Conservation (phyloP, 257 asterid genomes). For the Craterostigma plantagineum region DNA sequence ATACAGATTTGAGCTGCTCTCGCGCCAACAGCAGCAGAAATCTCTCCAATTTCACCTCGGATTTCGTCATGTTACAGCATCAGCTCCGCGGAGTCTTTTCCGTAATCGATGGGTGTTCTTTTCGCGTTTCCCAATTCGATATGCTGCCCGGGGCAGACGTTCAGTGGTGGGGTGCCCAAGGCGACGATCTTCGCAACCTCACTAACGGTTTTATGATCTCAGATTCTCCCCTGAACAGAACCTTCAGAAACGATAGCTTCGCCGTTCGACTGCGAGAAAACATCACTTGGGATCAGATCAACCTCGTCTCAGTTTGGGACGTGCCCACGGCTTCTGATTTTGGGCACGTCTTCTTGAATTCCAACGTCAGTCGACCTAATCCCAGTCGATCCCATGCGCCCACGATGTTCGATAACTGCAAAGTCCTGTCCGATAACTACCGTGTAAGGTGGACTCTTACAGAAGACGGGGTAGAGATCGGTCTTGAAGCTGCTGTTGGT, state of each 20-base stretch:
- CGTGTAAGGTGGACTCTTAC: conserved; percentile 69
- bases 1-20: conserved; percentile 37
- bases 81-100: conserved; percentile 74
- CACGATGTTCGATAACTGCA: conserved; percentile 63
- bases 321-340: conserved; percentile 75
- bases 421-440: conserved; percentile 39
- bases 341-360: conserved; percentile 49
- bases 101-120: conserved; percentile 57
- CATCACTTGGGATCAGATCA: conserved; percentile 70
- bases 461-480: conserved; percentile 40
- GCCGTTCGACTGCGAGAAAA: conserved; percentile 40
- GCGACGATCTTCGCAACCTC: conserved; percentile 50
- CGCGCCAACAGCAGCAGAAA: conserved; percentile 24
- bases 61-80: conserved; percentile 83
- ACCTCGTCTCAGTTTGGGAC: conserved; percentile 74
- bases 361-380: neutral
- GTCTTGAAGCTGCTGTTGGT: conserved; percentile 72
- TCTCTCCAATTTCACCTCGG: conserved; percentile 54
- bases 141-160: conserved; percentile 84
- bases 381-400: too few species aligned
- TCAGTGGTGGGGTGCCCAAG: conserved; percentile 88
- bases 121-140: conserved; percentile 63
- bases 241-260: conserved; percentile 53
- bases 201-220: conserved; percentile 61
- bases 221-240: conserved; percentile 42